Evolutionary conservation across 805 yeast species (phyloP).

Genomic region (Phaffomyces thermotolerans): DNA sequence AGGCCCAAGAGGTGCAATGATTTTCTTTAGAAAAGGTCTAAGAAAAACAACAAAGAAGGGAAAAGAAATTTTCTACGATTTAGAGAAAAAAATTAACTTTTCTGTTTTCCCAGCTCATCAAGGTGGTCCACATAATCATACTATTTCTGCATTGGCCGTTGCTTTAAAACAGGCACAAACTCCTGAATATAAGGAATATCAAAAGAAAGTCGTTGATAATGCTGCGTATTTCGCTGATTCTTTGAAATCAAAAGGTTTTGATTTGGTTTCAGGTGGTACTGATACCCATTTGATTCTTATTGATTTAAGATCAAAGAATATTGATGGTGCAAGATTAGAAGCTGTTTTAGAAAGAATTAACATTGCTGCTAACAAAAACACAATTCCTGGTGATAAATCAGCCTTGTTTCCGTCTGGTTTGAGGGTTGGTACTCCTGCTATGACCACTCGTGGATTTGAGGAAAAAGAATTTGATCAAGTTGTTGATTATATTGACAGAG

Average conservation of each 20-base stretch:
- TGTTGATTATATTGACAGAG: constrained; percentile 72
- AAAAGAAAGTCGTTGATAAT: constrained; percentile 77
- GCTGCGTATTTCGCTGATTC: constrained; percentile 77
- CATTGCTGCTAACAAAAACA: constrained; percentile 95
- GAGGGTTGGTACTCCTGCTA: constrained; percentile 97
- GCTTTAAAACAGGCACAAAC: constrained; percentile 91
- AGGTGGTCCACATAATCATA: constrained; percentile 99
- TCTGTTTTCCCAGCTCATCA: constrained; percentile 99
- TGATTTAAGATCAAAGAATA: constrained; percentile 78
- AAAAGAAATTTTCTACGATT: constrained; percentile 81
- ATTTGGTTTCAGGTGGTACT: constrained; percentile 89
- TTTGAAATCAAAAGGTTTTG: constrained; percentile 66
- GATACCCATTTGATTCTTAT: constrained; percentile 96
- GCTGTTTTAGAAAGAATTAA: constrained; percentile 89
- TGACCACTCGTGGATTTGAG: constrained; percentile 95
- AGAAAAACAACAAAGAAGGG: constrained; percentile 88
- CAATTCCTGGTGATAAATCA: constrained; percentile 96
- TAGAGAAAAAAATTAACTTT: constrained; percentile 93
- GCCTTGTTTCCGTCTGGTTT: constrained; percentile 97
- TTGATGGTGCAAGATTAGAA: constrained; percentile 97
- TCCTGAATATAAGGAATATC: constrained; percentile 89
- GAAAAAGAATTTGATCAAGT: constrained; percentile 79
- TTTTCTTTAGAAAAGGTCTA: constrained; percentile 94
- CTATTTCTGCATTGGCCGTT: constrained; percentile 94
- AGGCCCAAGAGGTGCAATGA: constrained; percentile 99